Evolutionary conservation across 208 protist genomes (phyloP).

Genomic region (Strigomonas galati): DNA sequence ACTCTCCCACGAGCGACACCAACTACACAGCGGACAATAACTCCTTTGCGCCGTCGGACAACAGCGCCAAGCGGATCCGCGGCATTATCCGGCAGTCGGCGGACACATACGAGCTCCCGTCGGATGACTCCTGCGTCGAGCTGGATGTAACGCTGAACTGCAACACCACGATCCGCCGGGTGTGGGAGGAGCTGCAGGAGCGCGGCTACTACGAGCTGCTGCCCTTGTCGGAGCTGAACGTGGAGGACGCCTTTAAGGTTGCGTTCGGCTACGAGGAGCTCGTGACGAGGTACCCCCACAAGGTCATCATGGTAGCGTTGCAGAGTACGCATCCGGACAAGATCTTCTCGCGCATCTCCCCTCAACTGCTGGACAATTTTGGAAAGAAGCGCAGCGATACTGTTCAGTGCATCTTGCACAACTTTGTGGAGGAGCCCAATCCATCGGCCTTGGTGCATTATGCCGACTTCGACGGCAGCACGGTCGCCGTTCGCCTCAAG

Average conservation of each 20-base stretch:
- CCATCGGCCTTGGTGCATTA: conserved; percentile 51
- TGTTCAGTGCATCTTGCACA: conserved; percentile 39
- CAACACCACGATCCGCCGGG: conserved; percentile 18
- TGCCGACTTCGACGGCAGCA: conserved; percentile 22
- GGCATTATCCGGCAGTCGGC: conserved; percentile 44
- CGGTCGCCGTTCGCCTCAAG: conserved; percentile 32
- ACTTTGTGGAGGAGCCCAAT: conserved; percentile 46
- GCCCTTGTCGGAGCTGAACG: conserved; percentile 28
- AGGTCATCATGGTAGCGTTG: conserved; percentile 37
- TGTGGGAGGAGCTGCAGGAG: conserved; percentile 44
- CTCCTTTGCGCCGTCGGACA: background rate
- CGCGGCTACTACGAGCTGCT: conserved; percentile 38
- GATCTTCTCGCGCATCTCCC: conserved; percentile 17
- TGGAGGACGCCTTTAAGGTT: conserved; percentile 27
- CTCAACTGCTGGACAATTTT: conserved; percentile 13
- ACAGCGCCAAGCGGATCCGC: conserved; percentile 18
- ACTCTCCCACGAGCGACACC: conserved; percentile 20
- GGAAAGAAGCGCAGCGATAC: conserved; percentile 9
- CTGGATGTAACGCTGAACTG: conserved; percentile 40
- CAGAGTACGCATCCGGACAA: conserved; percentile 16
- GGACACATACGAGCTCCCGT: conserved; percentile 31
- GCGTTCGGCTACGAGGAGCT: conserved; percentile 47
- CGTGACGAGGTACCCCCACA: conserved; percentile 28
- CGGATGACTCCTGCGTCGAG: conserved; percentile 31
- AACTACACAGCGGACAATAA: conserved; percentile 7